phyloP scores from a whole-genome alignment of 2,329 filamentous ascomycete species.

The Taxawa tesnikishii region DNA sequence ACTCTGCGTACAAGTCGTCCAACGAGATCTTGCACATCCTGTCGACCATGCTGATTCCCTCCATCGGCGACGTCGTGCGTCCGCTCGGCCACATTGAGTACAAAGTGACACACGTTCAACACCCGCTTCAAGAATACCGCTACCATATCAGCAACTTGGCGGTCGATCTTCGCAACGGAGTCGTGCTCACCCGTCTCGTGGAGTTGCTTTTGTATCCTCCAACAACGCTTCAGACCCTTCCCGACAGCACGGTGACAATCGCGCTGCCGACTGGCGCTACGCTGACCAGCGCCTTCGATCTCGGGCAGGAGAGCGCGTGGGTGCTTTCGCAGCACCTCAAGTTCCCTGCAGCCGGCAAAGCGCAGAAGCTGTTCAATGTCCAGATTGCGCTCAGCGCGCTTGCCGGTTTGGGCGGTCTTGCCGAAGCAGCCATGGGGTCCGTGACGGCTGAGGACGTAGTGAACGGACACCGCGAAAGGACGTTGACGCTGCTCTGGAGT shows the following conservation, averaged over 20 bases:
- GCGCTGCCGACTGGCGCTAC: constrained; percentile 32
- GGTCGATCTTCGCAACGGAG: constrained; percentile 49
- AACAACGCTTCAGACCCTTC: constrained; percentile 10
- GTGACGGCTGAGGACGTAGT: constrained; percentile 47
- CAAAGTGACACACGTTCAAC: constrained; percentile 41
- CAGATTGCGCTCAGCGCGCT: constrained; percentile 45
- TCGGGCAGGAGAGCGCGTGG: constrained; percentile 25
- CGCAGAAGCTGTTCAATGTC: constrained; percentile 48
- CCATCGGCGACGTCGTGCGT: constrained; percentile 44
- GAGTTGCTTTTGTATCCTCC: constrained; percentile 42
- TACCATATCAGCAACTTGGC: constrained; percentile 49
- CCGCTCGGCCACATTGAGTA: constrained; percentile 45
- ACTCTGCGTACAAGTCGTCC: constrained; percentile 45
- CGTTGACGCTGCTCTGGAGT: constrained; percentile 47
- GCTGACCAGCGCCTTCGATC: constrained; percentile 23
- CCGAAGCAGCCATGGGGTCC: constrained; percentile 25
- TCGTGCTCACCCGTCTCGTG: constrained; percentile 46
- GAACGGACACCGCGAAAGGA: constrained; percentile 53
- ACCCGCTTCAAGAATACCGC: constrained; percentile 45
- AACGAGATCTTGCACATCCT: constrained; percentile 39
- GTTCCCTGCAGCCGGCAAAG: constrained; percentile 41
- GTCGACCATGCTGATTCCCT: constrained; percentile 42
- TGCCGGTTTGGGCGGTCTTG: constrained; percentile 27
- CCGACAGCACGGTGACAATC: constrained; percentile 30
- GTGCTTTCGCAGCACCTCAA: constrained; percentile 46